A percentile compares a stretch with the other conserved stretches of the same genome.
Conservation (phyloP, 2,329 filamentous ascomycete species). For the Botrytis cinerea region DNA sequence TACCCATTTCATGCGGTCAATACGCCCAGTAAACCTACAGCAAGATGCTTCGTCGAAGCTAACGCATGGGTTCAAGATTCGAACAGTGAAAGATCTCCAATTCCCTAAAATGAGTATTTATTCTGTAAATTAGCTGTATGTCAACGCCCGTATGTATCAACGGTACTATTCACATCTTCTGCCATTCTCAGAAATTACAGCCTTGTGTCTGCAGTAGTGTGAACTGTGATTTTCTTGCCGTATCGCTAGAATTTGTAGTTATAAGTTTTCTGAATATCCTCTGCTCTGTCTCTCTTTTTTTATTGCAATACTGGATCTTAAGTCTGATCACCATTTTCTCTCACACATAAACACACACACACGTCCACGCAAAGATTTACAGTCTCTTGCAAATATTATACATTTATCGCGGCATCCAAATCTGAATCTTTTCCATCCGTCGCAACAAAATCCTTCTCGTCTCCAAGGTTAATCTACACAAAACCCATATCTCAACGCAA, state of each 20-base stretch:
- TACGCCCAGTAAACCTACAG: background rate
- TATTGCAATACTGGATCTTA: background rate
- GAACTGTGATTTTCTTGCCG: background rate
- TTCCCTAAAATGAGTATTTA: background rate
- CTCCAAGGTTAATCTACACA: no score
- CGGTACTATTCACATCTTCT: background rate
- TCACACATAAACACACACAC: no score
- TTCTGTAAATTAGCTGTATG: no score
- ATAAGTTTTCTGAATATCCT: background rate
- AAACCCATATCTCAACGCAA: accelerated
- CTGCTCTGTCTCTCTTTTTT: background rate
- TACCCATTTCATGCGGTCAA: background rate
- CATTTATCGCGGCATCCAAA: background rate
- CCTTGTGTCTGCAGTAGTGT: background rate
- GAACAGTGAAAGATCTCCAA: background rate
- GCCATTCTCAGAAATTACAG: background rate
- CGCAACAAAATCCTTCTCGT: accelerated
- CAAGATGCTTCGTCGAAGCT: background rate
- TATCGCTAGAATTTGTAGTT: background rate
- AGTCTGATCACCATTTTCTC: background rate
- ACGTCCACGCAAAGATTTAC: no score
- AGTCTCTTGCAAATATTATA: background rate
- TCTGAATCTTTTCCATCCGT: background rate
- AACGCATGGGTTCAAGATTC: no score
- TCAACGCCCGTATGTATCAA: no score